A percentile compares a stretch with the other conserved stretches of the same genome.
Evolutionary conservation across 164 flowering plant genomes (phyloP).

Genomic region (Sextonia rubra): DNA sequence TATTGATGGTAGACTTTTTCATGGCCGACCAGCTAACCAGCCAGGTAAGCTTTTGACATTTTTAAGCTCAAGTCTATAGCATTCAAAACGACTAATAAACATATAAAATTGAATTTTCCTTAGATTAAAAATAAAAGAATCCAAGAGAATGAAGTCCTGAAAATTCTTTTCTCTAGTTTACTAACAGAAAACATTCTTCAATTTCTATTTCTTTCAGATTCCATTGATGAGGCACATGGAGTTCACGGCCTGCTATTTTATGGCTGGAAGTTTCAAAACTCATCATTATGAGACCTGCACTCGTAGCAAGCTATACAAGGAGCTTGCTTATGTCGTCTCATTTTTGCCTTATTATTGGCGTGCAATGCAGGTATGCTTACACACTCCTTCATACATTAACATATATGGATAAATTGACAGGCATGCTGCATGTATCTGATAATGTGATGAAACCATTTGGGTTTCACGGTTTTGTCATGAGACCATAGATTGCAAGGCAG

Average conservation of each 20-base stretch:
- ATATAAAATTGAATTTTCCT: background rate
- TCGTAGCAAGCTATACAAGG: constrained; percentile 63
- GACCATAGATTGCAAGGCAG: background rate
- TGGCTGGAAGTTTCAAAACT: constrained; percentile 65
- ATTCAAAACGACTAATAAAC: background rate
- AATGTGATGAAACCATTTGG: background rate
- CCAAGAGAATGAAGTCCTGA: background rate
- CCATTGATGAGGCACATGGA: constrained; percentile 87
- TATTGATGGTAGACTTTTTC: constrained; percentile 88
- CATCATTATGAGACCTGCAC: constrained; percentile 57
- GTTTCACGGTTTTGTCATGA: background rate
- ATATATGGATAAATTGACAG: background rate
- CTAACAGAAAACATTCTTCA: background rate
- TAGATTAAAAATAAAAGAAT: background rate
- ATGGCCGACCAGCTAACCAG: constrained; percentile 99
- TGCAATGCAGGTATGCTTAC: constrained; percentile 78
- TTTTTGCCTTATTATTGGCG: constrained; percentile 96
- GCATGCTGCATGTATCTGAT: background rate
- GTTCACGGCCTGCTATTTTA: constrained; percentile 79
- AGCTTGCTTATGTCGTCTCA: constrained; percentile 84
- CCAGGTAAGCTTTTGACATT: constrained; percentile 53
- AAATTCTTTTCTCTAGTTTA: background rate
- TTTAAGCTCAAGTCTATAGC: background rate
- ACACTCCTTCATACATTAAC: background rate
- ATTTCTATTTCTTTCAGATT: constrained; percentile 39